A percentile compares a stretch with the other conserved stretches of the same genome.
phyloP scores from a whole-genome alignment of 345 rosid genomes.

The Eucalyptus leucophloia region DNA sequence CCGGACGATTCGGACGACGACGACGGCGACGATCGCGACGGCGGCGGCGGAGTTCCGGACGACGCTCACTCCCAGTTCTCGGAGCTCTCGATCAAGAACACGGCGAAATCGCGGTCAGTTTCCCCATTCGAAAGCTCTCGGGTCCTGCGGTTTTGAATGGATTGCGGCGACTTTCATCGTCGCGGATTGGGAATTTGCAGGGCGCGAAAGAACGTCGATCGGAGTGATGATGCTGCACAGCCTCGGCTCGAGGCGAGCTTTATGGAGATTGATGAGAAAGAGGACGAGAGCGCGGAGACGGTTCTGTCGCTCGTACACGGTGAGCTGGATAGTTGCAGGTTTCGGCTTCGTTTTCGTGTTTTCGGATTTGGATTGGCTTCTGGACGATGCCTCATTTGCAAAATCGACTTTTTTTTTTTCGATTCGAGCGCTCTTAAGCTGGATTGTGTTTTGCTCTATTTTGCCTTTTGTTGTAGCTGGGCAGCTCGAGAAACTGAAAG shows the following conservation, averaged over 20 bases:
- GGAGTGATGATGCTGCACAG: neutral
- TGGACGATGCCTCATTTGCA: neutral
- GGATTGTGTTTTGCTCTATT: neutral
- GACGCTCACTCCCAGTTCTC: constrained; percentile 12
- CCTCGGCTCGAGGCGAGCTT: neutral
- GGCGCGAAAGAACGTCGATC: neutral
- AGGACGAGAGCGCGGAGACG: constrained; percentile 3
- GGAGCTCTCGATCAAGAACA: constrained; percentile 10
- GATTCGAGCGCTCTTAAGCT: neutral
- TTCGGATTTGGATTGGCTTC: neutral
- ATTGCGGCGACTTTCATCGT: neutral
- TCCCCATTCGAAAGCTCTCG: neutral
- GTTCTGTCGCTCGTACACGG: constrained; percentile 24
- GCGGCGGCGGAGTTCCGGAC: neutral
- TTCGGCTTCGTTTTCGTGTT: neutral
- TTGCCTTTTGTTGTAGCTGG: constrained; percentile 21
- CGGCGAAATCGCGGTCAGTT: constrained; percentile 13
- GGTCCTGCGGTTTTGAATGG: neutral
- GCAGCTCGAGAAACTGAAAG: constrained; percentile 35
- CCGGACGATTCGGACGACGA: constrained; percentile 2
- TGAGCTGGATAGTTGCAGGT: neutral
- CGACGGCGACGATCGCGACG: constrained; percentile 1
- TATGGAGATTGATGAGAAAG: neutral
- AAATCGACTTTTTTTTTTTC: neutral
- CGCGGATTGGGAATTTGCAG: neutral